phyloP scores from a whole-genome alignment of 2,329 filamentous ascomycete genomes.

The Talaromyces funiculosus region DNA sequence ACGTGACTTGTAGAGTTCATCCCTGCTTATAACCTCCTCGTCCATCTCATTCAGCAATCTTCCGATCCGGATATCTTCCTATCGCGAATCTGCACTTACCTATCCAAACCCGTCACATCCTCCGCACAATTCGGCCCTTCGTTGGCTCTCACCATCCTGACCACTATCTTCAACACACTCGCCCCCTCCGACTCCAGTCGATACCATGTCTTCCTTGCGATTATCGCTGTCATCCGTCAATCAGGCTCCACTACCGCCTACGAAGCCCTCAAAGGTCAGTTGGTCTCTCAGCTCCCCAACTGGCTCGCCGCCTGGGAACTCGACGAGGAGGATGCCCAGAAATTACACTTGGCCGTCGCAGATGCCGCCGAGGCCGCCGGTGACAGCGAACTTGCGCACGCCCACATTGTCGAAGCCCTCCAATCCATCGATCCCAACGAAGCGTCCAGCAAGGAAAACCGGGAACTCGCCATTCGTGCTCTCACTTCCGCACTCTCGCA shows the following conservation, averaged over 20 bases:
- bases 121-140: conserved; percentile 80
- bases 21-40: conserved; percentile 91
- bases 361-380: conserved; percentile 73
- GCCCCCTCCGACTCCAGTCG: conserved; percentile 69
- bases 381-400: conserved; percentile 70
- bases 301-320: conserved; percentile 83
- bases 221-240: conserved; percentile 73
- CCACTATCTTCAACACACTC: conserved; percentile 95
- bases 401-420: conserved; percentile 69
- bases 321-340: conserved; percentile 74
- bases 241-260: conserved; percentile 68
- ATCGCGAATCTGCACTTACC: conserved; percentile 80
- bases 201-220: conserved; percentile 84
- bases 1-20: conserved; percentile 64
- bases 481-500: conserved; percentile 62
- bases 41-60: conserved; percentile 85
- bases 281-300: conserved; percentile 67
- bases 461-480: conserved; percentile 56
- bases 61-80: conserved; percentile 81
- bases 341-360: conserved; percentile 75
- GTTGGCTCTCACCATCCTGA: conserved; percentile 82
- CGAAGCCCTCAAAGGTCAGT: conserved; percentile 74
- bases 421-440: conserved; percentile 64
- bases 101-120: conserved; percentile 77
- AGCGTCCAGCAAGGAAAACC: conserved; percentile 50